These are phyloP conservation scores for Alternaria viburni DNA, from an alignment of 2,329 filamentous ascomycete species.

Conservation along the genomic window DNA sequence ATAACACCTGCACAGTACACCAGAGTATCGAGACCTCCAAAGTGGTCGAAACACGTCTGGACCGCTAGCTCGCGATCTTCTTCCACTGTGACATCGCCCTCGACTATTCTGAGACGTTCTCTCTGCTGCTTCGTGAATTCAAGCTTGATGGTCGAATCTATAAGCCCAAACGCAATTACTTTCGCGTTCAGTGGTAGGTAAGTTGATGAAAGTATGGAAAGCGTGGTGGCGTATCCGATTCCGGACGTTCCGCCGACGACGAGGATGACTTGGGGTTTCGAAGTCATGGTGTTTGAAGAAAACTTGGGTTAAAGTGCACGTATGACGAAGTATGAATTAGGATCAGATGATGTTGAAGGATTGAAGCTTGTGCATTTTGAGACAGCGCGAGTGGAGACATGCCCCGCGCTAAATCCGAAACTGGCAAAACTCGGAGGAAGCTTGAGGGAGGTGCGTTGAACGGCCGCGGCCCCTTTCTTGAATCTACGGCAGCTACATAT, in stretches of 20 bases:
- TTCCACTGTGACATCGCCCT: conserved; percentile 13
- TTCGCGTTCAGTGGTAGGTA: conserved; percentile 10
- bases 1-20: conserved; percentile 34
- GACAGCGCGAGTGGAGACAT: conserved; percentile 3
- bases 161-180: conserved; percentile 14
- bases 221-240: conserved; percentile 27
- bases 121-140: conserved; percentile 13
- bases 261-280: conserved; percentile 25
- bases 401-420: conserved; percentile 13
- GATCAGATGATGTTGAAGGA: not conserved
- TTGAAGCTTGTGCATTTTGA: conserved; percentile 11
- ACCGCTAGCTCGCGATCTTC: conserved; percentile 17
- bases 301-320: not conserved
- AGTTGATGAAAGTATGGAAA: conserved; percentile 14
- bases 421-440: conserved; percentile 2
- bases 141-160: conserved; percentile 11
- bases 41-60: conserved; percentile 15
- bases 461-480: not conserved
- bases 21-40: conserved; percentile 30
- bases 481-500: not conserved
- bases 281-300: not conserved
- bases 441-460: not conserved
- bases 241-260: conserved; percentile 33
- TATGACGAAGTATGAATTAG: not conserved
- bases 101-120: conserved; percentile 11